Evolutionary conservation across 2,329 filamentous ascomycete genomes (phyloP).

Genomic region (Diplodia corticola): DNA sequence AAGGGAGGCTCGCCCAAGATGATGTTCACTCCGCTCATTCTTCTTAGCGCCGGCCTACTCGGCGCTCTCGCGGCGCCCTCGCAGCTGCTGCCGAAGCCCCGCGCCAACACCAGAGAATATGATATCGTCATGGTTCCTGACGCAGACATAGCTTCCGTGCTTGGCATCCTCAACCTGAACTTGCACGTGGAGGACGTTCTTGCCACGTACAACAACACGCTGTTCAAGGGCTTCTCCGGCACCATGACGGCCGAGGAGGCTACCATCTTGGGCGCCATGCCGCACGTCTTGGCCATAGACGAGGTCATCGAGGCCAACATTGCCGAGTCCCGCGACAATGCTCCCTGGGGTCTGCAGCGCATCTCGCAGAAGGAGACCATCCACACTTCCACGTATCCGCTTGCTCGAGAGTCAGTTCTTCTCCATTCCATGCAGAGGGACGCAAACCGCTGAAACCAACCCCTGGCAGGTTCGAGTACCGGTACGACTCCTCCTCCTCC

Average conservation of each 20-base stretch:
- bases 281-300: background rate
- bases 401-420: background rate
- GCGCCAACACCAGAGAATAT: background rate
- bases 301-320: background rate
- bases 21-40: background rate
- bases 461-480: background rate
- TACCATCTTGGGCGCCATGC: background rate
- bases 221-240: constrained; percentile 16
- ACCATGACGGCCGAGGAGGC: background rate
- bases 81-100: background rate
- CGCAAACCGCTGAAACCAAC: background rate
- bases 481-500: background rate
- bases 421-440: too few relatives aligned
- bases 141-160: background rate
- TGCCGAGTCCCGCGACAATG: background rate
- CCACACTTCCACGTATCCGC: background rate
- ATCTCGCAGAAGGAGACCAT: constrained; percentile 29
- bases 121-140: constrained; percentile 2
- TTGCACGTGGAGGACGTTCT: background rate
- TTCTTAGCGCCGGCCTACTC: background rate
- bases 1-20: background rate
- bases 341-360: constrained; percentile 34
- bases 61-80: constrained; percentile 12
- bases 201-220: constrained; percentile 5
- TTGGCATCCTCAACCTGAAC: constrained; percentile 4